Percentiles rank a stretch among this genome's conserved stretches.
phyloP scores from a whole-genome alignment of 805 yeast genomes.

The Yarrowia hollandica region DNA sequence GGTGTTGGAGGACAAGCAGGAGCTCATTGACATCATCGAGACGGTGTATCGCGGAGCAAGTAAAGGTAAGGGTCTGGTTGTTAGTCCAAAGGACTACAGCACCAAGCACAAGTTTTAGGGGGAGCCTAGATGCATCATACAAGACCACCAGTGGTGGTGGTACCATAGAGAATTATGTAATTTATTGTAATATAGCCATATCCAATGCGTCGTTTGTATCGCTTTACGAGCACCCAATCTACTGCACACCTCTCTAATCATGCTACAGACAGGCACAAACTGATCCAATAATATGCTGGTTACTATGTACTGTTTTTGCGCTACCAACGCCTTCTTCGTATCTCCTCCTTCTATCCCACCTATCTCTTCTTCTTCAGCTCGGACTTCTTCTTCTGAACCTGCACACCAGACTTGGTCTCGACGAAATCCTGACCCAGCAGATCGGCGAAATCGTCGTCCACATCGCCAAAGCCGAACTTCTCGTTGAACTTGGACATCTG shows the following conservation, averaged over 20 bases:
- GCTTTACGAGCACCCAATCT: too few relatives aligned
- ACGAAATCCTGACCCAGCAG: slow-evolving; percentile 58
- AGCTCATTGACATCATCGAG: slow-evolving; percentile 86
- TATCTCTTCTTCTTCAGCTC: slow-evolving; percentile 44
- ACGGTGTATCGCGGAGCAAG: slow-evolving; percentile 86
- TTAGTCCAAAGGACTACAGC: slow-evolving; percentile 60
- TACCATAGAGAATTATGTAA: not conserved
- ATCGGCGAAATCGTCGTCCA: slow-evolving; percentile 51
- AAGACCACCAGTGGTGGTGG: too few relatives aligned
- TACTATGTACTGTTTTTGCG: slow-evolving; percentile 28
- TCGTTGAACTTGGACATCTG: slow-evolving; percentile 50
- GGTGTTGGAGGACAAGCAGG: slow-evolving; percentile 74
- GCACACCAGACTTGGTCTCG: slow-evolving; percentile 59
- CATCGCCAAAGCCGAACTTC: slow-evolving; percentile 39
- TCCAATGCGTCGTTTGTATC: too few relatives aligned
- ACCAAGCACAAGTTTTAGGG: slow-evolving; percentile 35
- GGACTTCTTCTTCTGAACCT: slow-evolving; percentile 48
- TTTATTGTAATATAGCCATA: slow-evolving; percentile 12
- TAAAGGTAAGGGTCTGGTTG: slow-evolving; percentile 89
- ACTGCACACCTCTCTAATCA: too few relatives aligned
- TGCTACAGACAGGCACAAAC: too few relatives aligned
- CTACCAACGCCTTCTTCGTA: slow-evolving; percentile 5
- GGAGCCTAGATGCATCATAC: too few relatives aligned
- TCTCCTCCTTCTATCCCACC: not conserved
- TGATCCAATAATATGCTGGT: slow-evolving; percentile 28